Evolutionary conservation across 2,329 filamentous ascomycete species (phyloP), one percentile per base, ranked within the genome.

Genomic region (Pyricularia pennisetigena): DNA sequence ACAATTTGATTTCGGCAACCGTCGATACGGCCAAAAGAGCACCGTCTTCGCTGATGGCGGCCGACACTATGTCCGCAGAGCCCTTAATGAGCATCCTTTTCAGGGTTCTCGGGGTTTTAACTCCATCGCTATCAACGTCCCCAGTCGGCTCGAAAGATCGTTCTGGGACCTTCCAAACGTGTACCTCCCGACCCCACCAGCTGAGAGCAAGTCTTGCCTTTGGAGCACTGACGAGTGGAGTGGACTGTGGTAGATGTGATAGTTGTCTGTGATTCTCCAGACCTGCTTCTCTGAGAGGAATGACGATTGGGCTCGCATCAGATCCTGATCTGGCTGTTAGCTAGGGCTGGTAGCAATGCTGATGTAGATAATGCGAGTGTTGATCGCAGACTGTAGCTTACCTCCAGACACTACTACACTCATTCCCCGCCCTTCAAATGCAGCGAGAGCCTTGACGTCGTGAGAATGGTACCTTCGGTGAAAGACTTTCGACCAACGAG

Each of bases 321-420:
- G 94, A 90, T 62, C 93, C 92, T 95, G 68, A 0, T 10, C 6
- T 26, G 16, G 2, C 20, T 28, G 16, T 41, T 5, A 29, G 62
- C 73, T 81, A 72, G 81, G 79, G 72, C 71, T 70, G 66, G 64
- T 41, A 30, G 63, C n/a, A 30, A 2, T 5, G n/a, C 12, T 30
- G 35, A 65, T 24, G 30, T 24, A 23, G 20, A n/a, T n/a, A 49
- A n/a, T n/a, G 3, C 41, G 7, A 23, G 28, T 20, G 7, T 24
- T 20, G 20, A 24, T 24, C 5, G 20, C 28, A 41, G 10, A 24
- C 14, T n/a, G 20, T 26, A 64, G 29, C 83, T 78, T 82, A 92
- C 93, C 95, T 86, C 95, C 95, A 71, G 94, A 96, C 20, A 97
- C 91, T 12, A 97, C 83, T 68, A 98, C 88, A 74, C 93, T 98